Evolutionary conservation across 1,284 basidiomycete genomes (phyloP), one percentile per base, ranked within the genome.

Genomic region (Wolfiporia cocos): DNA sequence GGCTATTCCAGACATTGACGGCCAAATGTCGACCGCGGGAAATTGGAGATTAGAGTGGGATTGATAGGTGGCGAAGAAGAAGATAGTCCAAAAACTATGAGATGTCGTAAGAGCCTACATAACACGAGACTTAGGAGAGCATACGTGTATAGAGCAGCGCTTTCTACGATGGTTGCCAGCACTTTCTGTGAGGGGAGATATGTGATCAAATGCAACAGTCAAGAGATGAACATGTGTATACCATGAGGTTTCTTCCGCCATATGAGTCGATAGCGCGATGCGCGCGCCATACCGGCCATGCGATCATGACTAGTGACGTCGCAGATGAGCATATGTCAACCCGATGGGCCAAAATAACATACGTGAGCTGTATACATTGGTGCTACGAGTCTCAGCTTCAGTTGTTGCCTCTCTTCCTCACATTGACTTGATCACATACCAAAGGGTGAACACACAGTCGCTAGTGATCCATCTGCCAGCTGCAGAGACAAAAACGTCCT

Each of bases 401-500:
- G 39, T 30, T 3, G 33, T 5, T 18, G 9, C n/a, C 28, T 9
- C 6, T n/a, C n/a, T n/a, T n/a, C n/a, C n/a, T n/a, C n/a, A n/a
- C n/a, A n/a, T n/a, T n/a, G n/a, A n/a, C n/a, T n/a, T n/a, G n/a
- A n/a, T n/a, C n/a, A 37, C 34, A 21, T 18, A 38, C 31, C 35
- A 32, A 22, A 38, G 18, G 10, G 31, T 37, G 18, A 33, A 28
- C 15, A 33, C 20, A 15, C 30, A 39, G 19, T 39, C 47, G 14
- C 42, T 43, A 22, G 50, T 48, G 33, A 53, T 38, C 24, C 48
- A 46, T 1, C 30, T 42, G 10, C 48, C 46, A 0, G 46, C 42
- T 5, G 32, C 41, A 24, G 35, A 12, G 28, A 42, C 50, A 32
- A 49, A 53, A 2, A 49, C 41, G 14, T 46, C 44, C 37, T 53